Base-by-base conservation (phyloP, 352 stramenopile species). In the Phytophthora pisi region DNA sequence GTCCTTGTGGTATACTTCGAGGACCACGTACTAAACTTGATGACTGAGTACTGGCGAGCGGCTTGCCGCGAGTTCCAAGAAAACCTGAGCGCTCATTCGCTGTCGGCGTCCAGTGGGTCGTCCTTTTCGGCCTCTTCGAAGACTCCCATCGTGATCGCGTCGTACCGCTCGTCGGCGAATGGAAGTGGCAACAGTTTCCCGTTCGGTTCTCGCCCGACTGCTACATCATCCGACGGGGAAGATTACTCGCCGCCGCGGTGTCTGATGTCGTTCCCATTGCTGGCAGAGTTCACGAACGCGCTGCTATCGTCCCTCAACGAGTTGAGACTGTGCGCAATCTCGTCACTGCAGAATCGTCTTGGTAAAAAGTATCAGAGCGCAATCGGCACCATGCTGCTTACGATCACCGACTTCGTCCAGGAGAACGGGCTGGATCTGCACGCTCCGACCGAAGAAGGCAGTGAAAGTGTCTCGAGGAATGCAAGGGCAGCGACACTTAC, bases 201-300 rank as follows among this genome's bases (percentile, higher is more conserved):
- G 60, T 75, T 71, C 26, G 42, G 43, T 9, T 69, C 68, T 28
- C 64, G 60, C 49, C 36, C 56, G 16, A 18, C 59, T 57, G 18
- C 34, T 13, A 30, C 60, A 2, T 64, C 43, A 23, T 50, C 51
- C 2, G 57, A 70, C 26, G 59, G 52, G n/a, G 68, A 74, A 53
- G 86, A 88, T 51, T 89, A 85, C 59, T 81, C 83, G 10, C 87
- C 90, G 0, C 90, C 90, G 0, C 82, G 88, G 15, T 77, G 82
- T n/a, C 75, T 97, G 18, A 93, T 97, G 83, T 84, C 88, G 24
- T 96, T 94, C 63, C 90, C 90, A n/a, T 72, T 94, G 31, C 54
- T 95, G 46, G 90, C 89, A 0, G 86, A 95, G 61, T 90, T 95
- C 47, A 95, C 84, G 3, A 97, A 97, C 73, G 79, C 82, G 2